Evolutionary conservation across 73 alveolate species (phyloP).

Genomic region (Durusdinium trenchii): DNA sequence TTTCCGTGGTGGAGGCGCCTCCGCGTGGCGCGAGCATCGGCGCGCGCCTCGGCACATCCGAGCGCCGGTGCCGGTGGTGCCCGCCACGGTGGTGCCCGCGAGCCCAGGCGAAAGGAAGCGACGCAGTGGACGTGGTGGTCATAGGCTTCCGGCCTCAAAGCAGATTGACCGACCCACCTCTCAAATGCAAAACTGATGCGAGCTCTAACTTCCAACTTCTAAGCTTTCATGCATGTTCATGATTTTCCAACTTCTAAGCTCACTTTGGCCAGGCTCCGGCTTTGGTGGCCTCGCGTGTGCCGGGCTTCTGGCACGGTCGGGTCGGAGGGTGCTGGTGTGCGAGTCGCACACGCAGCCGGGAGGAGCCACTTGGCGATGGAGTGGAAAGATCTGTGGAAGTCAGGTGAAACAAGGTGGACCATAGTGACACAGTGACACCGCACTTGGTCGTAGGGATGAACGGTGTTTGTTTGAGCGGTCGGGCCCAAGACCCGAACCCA

Average conservation of each 20-base stretch:
- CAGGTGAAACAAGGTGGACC: background rate
- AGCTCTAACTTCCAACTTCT: background rate
- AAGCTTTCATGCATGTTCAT: background rate
- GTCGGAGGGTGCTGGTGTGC: conserved; percentile 71
- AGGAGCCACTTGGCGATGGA: conserved; percentile 21
- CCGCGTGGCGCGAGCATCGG: too few species aligned
- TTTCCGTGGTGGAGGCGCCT: too few species aligned
- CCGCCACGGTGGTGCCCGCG: too few species aligned
- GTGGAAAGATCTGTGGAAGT: background rate
- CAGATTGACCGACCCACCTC: too few species aligned
- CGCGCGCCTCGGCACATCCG: too few species aligned
- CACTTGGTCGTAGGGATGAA: too few species aligned
- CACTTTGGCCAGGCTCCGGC: conserved; percentile 12
- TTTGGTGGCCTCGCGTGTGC: conserved; percentile 59
- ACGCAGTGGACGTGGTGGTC: conserved; percentile 57
- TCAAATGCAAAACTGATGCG: background rate
- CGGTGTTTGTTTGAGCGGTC: background rate
- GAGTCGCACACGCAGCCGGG: conserved; percentile 77
- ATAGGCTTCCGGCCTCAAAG: conserved; percentile 22
- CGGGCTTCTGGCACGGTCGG: conserved; percentile 78
- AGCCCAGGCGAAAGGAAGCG: background rate
- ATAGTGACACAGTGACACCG: too few species aligned
- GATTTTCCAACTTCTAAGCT: background rate
- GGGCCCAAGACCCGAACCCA: background rate
- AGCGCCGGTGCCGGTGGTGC: too few species aligned